phyloP scores from a whole-genome alignment of 2,329 filamentous ascomycete genomes.

The Macrophomina phaseolina region DNA sequence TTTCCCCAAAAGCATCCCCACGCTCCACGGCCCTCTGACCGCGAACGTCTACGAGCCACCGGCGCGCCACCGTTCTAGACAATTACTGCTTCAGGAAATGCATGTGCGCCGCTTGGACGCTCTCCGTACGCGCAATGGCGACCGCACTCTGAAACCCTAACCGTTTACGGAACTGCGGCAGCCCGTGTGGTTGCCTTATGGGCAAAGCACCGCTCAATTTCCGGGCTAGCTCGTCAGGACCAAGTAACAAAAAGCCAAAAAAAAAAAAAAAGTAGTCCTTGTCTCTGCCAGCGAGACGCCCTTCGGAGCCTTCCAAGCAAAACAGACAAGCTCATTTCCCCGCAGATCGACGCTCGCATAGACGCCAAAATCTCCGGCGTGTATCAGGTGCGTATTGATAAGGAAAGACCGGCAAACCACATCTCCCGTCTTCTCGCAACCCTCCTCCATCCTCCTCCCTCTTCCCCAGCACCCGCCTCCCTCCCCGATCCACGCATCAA shows the following conservation, averaged over 20 bases:
- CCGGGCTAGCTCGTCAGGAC: background rate
- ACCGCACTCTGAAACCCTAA: background rate
- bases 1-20: background rate
- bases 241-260: background rate
- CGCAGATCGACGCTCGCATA: no score
- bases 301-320: background rate
- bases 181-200: background rate
- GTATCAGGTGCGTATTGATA: no score
- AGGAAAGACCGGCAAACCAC: no score
- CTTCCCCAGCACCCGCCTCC: no score
- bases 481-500: no score
- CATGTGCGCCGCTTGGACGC: background rate
- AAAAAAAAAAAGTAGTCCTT: no score
- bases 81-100: conserved; percentile 4
- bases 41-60: background rate
- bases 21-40: background rate
- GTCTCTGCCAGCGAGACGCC: background rate
- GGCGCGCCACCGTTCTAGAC: background rate
- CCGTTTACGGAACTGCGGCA: conserved; percentile 1
- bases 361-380: no score
- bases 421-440: background rate
- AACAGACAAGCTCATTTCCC: background rate
- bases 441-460: background rate
- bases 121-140: background rate
- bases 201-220: background rate